Base-by-base conservation (phyloP, 129 eudicot species). In the Chrysanthemum seticuspe region DNA sequence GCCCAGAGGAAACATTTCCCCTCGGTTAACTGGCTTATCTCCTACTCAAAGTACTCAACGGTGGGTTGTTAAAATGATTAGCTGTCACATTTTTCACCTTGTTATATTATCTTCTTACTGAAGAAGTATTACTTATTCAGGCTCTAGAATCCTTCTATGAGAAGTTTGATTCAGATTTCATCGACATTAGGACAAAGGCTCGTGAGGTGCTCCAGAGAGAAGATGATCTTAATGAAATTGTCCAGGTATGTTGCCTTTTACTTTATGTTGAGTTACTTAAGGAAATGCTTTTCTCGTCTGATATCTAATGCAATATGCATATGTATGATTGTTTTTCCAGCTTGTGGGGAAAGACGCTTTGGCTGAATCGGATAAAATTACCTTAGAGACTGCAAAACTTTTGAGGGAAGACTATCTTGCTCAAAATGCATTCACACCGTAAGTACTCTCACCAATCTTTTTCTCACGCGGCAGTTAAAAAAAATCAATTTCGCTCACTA, bases 1-100 rank as follows among this genome's bases (percentile, higher is more conserved):
- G 99, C 99, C 1, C 99, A 95, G 83, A 88, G 99, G 82, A 95
- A 95, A 70, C 99, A 95, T 83, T 95, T 95, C 68, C 99, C 99
- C 40, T 95, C 99, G 69, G 99, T 95, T 34, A 95, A 95, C 84
- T 95, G 99, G 99, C 97, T 95, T 47, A 91, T 95, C 57, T 95
- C 99, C 48, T 95, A 95, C 81, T 95, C 99, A 4, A 95, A 95
- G 87, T 95, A 95, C 74, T 88, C 99, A 73, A 71, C 91, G 80
- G 99, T 95, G 77, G n/a, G 91, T 82, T 65, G 13, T 55, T 58
- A 10, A 62, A 2, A 64, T 60, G 2, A 23, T 74, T 31, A 65
- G 5, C 63, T 21, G 13, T 21, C 31, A 48, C 51, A 40, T 51
- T 45, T 63, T 29, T 4, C 44, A 14, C 49, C 23, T 48, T 15